Percentiles rank a stretch among this genome's conserved stretches.
These are phyloP conservation scores for Cardamine occulta DNA, from an alignment of 345 rosid genomes.

Conservation along the genomic window DNA sequence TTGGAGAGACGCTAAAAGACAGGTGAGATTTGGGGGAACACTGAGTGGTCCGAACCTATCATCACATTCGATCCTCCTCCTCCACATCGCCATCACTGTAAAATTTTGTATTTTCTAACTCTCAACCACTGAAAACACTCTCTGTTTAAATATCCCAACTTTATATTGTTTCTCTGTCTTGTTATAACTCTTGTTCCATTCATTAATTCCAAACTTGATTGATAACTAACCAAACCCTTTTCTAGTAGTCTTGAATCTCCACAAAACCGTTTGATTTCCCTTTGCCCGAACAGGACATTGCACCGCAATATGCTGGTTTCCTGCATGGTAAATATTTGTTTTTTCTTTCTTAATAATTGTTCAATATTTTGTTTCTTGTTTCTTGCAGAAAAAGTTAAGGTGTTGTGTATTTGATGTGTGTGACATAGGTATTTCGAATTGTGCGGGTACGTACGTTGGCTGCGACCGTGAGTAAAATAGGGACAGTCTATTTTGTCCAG, in stretches of 20 bases:
- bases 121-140: too few species aligned
- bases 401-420: constrained; percentile 17
- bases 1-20: too few species aligned
- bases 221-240: neutral
- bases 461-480: constrained; percentile 90
- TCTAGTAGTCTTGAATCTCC: constrained; percentile 15
- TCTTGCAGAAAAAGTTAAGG: constrained; percentile 22
- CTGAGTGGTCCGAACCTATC: too few species aligned
- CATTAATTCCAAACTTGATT: constrained; percentile 15
- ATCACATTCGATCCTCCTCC: too few species aligned
- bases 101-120: too few species aligned
- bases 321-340: constrained; percentile 72
- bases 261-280: constrained; percentile 19
- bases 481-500: constrained; percentile 93
- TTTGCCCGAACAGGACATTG: constrained; percentile 72
- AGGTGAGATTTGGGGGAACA: too few species aligned
- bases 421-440: constrained; percentile 70
- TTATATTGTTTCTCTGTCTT: too few species aligned
- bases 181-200: neutral
- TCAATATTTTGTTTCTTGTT: constrained; percentile 25
- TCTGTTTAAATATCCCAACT: too few species aligned
- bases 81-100: too few species aligned
- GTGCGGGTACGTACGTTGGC: constrained; percentile 93
- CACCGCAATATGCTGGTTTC: constrained; percentile 89
- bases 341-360: neutral